These are phyloP conservation scores for Candida oleophila DNA, from an alignment of 805 yeast species.

Conservation along the genomic window DNA sequence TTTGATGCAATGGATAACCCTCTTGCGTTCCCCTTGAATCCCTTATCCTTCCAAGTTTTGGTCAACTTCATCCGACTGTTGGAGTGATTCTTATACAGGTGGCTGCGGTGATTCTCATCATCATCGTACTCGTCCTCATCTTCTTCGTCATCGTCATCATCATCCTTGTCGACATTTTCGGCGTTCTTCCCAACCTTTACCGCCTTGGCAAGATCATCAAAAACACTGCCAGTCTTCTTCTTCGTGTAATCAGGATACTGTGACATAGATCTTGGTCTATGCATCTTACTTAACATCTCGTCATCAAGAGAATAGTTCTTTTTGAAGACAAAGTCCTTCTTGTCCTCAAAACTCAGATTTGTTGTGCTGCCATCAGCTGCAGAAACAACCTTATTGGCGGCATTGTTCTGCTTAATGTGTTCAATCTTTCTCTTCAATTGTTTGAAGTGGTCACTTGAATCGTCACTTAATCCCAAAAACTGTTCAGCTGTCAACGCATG, in stretches of 20 bases:
- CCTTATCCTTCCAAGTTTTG: slow-evolving; percentile 81
- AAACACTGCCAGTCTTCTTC: background rate
- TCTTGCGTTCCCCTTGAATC: slow-evolving; percentile 89
- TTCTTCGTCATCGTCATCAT: slow-evolving; percentile 8
- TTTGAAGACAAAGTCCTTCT: slow-evolving; percentile 8
- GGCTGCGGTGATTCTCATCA: too few species aligned
- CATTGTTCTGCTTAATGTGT: background rate
- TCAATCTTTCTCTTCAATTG: background rate
- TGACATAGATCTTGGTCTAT: slow-evolving; percentile 41
- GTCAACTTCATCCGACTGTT: slow-evolving; percentile 77
- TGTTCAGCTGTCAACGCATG: slow-evolving; percentile 88
- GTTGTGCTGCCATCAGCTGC: background rate
- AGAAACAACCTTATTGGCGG: background rate
- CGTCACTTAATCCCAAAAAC: slow-evolving; percentile 58
- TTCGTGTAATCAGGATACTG: slow-evolving; percentile 12
- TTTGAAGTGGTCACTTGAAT: slow-evolving; percentile 1
- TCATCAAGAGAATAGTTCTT: slow-evolving; percentile 33
- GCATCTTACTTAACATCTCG: slow-evolving; percentile 29
- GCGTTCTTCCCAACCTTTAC: background rate
- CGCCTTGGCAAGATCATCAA: background rate
- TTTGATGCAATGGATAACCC: slow-evolving; percentile 89
- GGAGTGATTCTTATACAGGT: slow-evolving; percentile 33
- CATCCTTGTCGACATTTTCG: slow-evolving; percentile 7
- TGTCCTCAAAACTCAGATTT: background rate
- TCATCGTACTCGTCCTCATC: slow-evolving; percentile 35